A percentile compares a stretch with the other conserved stretches of the same genome.
Evolutionary conservation across 192 early-diverging fungal genomes (phyloP).

Genomic region (Dissophora globulifera): DNA sequence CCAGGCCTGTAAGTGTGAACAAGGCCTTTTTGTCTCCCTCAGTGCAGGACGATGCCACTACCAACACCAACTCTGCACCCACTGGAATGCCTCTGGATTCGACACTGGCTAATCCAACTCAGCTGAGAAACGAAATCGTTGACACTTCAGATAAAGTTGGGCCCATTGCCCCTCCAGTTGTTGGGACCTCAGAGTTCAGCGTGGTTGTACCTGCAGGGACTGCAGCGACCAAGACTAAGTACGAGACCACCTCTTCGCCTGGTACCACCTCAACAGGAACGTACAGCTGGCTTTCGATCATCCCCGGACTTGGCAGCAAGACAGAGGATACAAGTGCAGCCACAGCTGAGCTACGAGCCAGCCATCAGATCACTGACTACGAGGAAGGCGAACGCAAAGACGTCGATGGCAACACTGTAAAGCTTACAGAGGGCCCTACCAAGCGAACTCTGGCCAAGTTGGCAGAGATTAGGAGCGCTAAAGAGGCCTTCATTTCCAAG

Average conservation of each 20-base stretch:
- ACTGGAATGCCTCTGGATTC: background rate
- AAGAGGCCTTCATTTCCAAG: constrained; percentile 1
- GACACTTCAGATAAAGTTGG: constrained; percentile 1
- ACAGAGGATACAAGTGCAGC: background rate
- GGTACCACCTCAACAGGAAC: constrained; percentile 10
- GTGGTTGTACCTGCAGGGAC: constrained; percentile 12
- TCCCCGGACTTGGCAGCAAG: constrained; percentile 26
- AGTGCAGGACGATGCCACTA: background rate
- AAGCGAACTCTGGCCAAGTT: constrained; percentile 24
- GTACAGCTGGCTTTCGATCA: constrained; percentile 48
- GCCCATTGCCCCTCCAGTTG: constrained; percentile 14
- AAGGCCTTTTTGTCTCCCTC: background rate
- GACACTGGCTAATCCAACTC: background rate
- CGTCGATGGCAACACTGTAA: constrained; percentile 1
- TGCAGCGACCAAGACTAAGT: background rate
- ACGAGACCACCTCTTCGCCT: background rate
- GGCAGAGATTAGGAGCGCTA: constrained; percentile 4
- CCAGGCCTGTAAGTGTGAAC: constrained; percentile 11
- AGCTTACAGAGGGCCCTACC: background rate
- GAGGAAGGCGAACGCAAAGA: constrained; percentile 15
- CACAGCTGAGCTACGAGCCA: background rate
- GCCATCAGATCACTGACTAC: constrained; percentile 10
- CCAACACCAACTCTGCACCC: background rate
- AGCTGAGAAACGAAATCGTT: background rate
- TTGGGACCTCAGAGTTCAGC: constrained; percentile 25